Conservation (phyloP, 305 asterid species). For the Andrographis paniculata region DNA sequence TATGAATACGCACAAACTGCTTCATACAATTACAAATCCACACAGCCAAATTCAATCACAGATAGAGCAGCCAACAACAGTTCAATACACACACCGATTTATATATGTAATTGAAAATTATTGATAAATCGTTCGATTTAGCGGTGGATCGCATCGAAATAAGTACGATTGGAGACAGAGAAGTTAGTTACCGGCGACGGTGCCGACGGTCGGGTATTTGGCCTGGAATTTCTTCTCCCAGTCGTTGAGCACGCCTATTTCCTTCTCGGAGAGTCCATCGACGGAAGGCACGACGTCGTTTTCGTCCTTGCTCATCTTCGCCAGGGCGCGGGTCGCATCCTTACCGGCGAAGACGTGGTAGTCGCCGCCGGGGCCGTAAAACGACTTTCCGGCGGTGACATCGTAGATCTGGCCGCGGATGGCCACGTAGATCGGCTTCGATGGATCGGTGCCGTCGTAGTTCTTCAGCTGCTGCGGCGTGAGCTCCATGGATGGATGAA, state of each 20-base stretch:
- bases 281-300: constrained; percentile 51
- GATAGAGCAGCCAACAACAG: no score
- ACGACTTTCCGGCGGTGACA: constrained; percentile 67
- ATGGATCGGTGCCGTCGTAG: constrained; percentile 72
- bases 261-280: constrained; percentile 78
- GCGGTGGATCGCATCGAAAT: no score
- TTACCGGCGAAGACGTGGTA: constrained; percentile 86
- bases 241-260: constrained; percentile 71
- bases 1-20: no score
- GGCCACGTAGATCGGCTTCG: constrained; percentile 85
- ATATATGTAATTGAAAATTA: no score
- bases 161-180: no score
- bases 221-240: constrained; percentile 96
- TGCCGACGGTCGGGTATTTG: constrained; percentile 78
- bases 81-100: no score
- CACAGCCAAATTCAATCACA: no score
- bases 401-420: constrained; percentile 68
- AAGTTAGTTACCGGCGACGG: constrained; percentile 26
- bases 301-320: constrained; percentile 88
- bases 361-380: constrained; percentile 84
- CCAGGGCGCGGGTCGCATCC: constrained; percentile 94
- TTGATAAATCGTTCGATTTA: no score
- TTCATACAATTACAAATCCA: no score
- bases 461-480: constrained; percentile 53
- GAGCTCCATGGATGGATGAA: constrained; percentile 58